Evolutionary conservation across 441 rosid species (phyloP).

Genomic region (Euphorbia schlechtendalii): DNA sequence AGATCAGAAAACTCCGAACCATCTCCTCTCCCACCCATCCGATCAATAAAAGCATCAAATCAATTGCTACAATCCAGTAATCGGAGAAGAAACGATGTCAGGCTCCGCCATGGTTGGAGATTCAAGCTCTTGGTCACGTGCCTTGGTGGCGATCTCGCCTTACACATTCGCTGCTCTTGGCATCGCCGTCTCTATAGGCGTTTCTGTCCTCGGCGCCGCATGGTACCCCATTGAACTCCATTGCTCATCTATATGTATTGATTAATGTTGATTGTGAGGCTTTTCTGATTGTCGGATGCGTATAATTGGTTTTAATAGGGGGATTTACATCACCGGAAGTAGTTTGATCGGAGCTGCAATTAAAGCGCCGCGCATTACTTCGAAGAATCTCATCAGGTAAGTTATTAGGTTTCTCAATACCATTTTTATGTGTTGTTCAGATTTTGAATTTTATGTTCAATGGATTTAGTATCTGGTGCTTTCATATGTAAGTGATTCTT

Average conservation of each 20-base stretch:
- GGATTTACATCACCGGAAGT: slow-evolving; percentile 92
- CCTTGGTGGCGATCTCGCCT: slow-evolving; percentile 77
- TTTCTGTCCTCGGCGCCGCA: slow-evolving; percentile 98
- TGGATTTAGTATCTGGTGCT: not conserved
- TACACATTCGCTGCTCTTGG: slow-evolving; percentile 93
- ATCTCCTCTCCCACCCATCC: not conserved
- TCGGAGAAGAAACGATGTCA: slow-evolving; percentile 24
- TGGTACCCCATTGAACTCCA: slow-evolving; percentile 43
- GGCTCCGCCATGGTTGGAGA: slow-evolving; percentile 31
- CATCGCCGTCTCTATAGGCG: slow-evolving; percentile 89
- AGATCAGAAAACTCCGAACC: not conserved
- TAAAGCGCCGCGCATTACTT: slow-evolving; percentile 97
- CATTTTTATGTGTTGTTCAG: not conserved
- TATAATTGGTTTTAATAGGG: slow-evolving; percentile 39
- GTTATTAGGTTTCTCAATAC: not conserved
- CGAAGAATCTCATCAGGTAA: slow-evolving; percentile 94
- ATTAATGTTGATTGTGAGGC: not conserved
- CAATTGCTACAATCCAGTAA: not conserved
- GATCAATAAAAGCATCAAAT: not conserved
- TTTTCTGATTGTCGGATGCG: not conserved
- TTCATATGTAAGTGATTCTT: too few relatives aligned
- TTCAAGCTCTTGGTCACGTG: slow-evolving; percentile 73
- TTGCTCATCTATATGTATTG: not conserved
- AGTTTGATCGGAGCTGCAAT: slow-evolving; percentile 97
- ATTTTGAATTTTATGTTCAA: slow-evolving; percentile 2